Evolutionary conservation across 345 rosid genomes (phyloP).

Genomic region (Nephelium lappaceum): DNA sequence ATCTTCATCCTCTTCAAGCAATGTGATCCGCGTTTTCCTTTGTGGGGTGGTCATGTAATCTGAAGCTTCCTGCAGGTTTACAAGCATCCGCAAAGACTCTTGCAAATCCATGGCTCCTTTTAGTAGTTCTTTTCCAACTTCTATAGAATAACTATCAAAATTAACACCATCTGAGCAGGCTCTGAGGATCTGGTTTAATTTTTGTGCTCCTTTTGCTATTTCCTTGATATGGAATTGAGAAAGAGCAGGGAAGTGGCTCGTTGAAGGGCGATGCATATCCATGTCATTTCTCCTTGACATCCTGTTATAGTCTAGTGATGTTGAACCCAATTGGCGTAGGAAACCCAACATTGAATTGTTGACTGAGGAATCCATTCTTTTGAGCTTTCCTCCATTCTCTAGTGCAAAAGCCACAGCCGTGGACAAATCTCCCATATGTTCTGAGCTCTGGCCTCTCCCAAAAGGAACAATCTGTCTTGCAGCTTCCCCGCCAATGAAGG

Average conservation of each 20-base stretch:
- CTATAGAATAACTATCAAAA: conserved; percentile 67
- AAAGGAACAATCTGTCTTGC: conserved; percentile 62
- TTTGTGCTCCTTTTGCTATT: conserved; percentile 76
- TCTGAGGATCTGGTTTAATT: conserved; percentile 71
- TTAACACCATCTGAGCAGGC: conserved; percentile 67
- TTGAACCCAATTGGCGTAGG: conserved; percentile 63
- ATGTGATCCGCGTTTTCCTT: conserved; percentile 57
- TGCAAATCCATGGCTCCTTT: conserved; percentile 84
- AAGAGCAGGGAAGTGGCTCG: conserved; percentile 49
- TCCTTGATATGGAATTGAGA: conserved; percentile 73
- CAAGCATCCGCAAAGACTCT: conserved; percentile 79
- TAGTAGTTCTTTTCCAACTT: conserved; percentile 71
- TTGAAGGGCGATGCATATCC: conserved; percentile 33
- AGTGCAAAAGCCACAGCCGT: conserved; percentile 74
- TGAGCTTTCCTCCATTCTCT: conserved; percentile 71
- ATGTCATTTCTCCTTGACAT: conserved; percentile 43
- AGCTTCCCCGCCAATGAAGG: conserved; percentile 34
- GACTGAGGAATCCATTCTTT: conserved; percentile 54
- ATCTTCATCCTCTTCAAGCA: conserved; percentile 71
- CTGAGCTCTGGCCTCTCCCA: conserved; percentile 43
- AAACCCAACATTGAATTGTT: conserved; percentile 55
- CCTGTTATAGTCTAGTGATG: conserved; percentile 45
- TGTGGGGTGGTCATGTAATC: conserved; percentile 48
- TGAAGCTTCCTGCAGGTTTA: conserved; percentile 74
- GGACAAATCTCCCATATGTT: conserved; percentile 59